Conservation (phyloP, 2,329 filamentous ascomycete species). For the Colletotrichum sp. region DNA sequence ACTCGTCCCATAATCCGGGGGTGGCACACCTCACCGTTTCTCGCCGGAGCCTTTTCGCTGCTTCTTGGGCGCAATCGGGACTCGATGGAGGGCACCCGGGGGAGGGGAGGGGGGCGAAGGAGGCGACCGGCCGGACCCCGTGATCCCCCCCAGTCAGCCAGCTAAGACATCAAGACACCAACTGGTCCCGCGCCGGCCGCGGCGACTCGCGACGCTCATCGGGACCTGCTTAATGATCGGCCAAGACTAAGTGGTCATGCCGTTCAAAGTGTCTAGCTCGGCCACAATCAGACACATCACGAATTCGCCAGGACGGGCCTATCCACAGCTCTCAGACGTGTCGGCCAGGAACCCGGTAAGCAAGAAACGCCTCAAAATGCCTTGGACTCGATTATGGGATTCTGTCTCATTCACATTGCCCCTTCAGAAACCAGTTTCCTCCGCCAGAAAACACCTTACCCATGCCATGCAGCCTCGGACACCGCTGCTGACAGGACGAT, state of each 20-base stretch:
- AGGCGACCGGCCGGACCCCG: constrained; percentile 14
- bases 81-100: constrained; percentile 2
- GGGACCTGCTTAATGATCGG: constrained; percentile 21
- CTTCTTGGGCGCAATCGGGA: neutral
- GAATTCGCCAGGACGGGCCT: neutral
- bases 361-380: constrained; percentile 3
- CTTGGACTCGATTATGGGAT: constrained; percentile 15
- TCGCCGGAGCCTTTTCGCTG: neutral
- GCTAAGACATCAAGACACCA: constrained; percentile 14
- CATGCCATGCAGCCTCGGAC: neutral
- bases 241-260: constrained; percentile 14
- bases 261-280: neutral
- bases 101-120: neutral
- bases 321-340: neutral
- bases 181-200: constrained; percentile 13
- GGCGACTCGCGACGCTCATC: constrained; percentile 16
- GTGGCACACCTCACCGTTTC: neutral
- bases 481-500: neutral
- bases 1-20: constrained; percentile 18
- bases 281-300: constrained; percentile 10
- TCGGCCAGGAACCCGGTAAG: constrained; percentile 13
- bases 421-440: neutral
- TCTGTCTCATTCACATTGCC: constrained; percentile 18
- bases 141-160: constrained; percentile 16
- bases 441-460: constrained; percentile 14